A percentile compares a stretch with the other conserved stretches of the same genome.
phyloP scores from a whole-genome alignment of 2,329 filamentous ascomycete species.

The Mariannaea sp. region DNA sequence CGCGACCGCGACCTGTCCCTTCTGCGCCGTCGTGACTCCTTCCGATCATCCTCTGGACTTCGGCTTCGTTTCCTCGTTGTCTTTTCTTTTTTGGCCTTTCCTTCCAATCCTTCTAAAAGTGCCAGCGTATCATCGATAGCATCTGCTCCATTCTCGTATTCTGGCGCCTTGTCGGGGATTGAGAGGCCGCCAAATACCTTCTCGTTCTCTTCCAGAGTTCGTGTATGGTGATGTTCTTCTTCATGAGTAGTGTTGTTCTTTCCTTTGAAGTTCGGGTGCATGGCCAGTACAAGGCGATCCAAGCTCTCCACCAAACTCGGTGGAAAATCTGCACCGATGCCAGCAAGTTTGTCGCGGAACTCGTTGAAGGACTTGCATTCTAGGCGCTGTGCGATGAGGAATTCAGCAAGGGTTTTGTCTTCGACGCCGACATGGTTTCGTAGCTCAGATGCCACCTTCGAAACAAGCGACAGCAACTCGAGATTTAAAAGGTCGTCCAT shows the following conservation, averaged over 20 bases:
- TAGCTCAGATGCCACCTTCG: constrained; percentile 90
- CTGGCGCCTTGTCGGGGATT: constrained; percentile 74
- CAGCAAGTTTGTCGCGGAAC: constrained; percentile 77
- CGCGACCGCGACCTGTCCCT: constrained; percentile 49
- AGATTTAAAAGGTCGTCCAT: constrained; percentile 94
- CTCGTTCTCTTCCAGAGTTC: constrained; percentile 71
- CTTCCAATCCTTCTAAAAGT: constrained; percentile 82
- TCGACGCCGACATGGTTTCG: constrained; percentile 91
- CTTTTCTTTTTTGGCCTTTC: constrained; percentile 61
- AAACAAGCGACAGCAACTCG: constrained; percentile 91
- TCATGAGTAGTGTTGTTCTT: constrained; percentile 48
- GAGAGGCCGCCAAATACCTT: constrained; percentile 90
- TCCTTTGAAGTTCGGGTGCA: constrained; percentile 88
- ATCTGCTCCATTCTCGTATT: constrained; percentile 52
- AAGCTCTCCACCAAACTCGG: constrained; percentile 88
- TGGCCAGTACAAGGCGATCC: constrained; percentile 82
- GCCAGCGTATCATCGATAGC: constrained; percentile 93
- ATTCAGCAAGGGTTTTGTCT: constrained; percentile 95
- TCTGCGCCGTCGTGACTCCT: constrained; percentile 48
- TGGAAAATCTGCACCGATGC: constrained; percentile 81
- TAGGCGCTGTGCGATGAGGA: constrained; percentile 87
- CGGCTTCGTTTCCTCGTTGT: constrained; percentile 61
- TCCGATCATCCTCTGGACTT: constrained; percentile 58
- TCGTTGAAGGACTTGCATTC: constrained; percentile 71
- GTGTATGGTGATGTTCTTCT: constrained; percentile 46